Evolutionary conservation across 1,284 basidiomycete genomes (phyloP).

Genomic region (Pseudozyma sp.): DNA sequence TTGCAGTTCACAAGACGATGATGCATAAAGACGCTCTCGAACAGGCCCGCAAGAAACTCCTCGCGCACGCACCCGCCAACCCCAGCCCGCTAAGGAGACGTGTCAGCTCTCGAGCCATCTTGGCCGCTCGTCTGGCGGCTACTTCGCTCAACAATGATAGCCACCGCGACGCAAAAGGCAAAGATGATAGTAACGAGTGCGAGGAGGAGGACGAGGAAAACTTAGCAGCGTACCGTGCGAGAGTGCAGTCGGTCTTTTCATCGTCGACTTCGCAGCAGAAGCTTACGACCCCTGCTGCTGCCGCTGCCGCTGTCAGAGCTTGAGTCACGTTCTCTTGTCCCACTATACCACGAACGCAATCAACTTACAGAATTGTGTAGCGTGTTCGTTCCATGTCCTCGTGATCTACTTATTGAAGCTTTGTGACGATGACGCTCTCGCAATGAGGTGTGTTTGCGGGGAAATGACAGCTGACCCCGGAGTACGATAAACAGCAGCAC

Average conservation of each 20-base stretch:
- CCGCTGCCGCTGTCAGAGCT: conserved; percentile 4
- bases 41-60: conserved; percentile 25
- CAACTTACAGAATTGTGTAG: too few species aligned
- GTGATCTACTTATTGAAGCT: too few species aligned
- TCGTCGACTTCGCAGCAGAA: too few species aligned
- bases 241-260: conserved; percentile 2
- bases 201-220: neutral
- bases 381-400: too few species aligned
- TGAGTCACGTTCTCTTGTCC: neutral
- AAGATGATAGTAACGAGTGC: neutral
- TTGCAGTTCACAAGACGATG: conserved; percentile 21
- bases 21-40: conserved; percentile 15
- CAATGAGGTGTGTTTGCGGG: too few species aligned
- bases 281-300: conserved; percentile 3
- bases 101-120: conserved; percentile 17
- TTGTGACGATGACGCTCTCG: too few species aligned
- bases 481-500: too few species aligned
- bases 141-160: conserved; percentile 10
- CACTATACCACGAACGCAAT: too few species aligned
- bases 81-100: conserved; percentile 39
- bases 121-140: conserved; percentile 20
- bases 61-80: conserved; percentile 42
- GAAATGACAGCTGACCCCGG: too few species aligned
- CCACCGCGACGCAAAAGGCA: neutral
- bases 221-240: conserved; percentile 13